Conservation (phyloP, 169 alveolate genomes). For the Toxoplasma gondii region DNA sequence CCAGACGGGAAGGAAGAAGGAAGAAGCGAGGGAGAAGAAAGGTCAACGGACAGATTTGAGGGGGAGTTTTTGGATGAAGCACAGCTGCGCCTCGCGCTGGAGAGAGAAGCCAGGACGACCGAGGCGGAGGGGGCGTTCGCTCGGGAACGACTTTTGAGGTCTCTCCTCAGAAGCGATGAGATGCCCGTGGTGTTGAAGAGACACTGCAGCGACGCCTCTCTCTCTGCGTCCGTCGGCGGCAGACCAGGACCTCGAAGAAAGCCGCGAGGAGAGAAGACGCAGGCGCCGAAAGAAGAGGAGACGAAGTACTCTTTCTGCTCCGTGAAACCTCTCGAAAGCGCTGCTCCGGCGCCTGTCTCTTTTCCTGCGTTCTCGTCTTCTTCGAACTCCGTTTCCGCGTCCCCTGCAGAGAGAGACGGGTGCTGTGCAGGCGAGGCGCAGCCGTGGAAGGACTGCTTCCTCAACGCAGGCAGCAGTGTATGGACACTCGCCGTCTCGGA, state of each 20-base stretch:
- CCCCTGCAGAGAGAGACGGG: not conserved
- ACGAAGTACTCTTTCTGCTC: not conserved
- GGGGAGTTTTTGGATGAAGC: not conserved
- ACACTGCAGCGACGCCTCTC: not conserved
- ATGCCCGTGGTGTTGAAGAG: not conserved
- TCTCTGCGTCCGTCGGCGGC: too few relatives aligned
- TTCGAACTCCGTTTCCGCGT: not conserved
- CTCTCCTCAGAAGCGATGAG: not conserved
- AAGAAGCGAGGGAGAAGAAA: not conserved
- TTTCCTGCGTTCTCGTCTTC: not conserved
- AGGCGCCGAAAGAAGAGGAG: not conserved
- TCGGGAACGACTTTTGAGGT: not conserved
- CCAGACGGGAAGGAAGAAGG: not conserved
- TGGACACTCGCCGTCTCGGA: constrained; percentile 20
- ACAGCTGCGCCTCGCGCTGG: not conserved
- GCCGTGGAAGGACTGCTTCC: not conserved
- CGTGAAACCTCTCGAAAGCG: not conserved
- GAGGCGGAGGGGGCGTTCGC: too few relatives aligned
- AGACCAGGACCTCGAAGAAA: too few relatives aligned
- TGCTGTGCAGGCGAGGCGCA: not conserved
- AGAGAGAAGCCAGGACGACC: too few relatives aligned
- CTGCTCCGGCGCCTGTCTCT: not conserved
- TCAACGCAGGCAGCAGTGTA: constrained; percentile 27
- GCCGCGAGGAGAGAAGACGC: too few relatives aligned
- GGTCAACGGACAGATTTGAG: not conserved